These are phyloP conservation scores for Triticum timopheevii DNA, from an alignment of 176 grass and related monocot species.

Conservation along the genomic window DNA sequence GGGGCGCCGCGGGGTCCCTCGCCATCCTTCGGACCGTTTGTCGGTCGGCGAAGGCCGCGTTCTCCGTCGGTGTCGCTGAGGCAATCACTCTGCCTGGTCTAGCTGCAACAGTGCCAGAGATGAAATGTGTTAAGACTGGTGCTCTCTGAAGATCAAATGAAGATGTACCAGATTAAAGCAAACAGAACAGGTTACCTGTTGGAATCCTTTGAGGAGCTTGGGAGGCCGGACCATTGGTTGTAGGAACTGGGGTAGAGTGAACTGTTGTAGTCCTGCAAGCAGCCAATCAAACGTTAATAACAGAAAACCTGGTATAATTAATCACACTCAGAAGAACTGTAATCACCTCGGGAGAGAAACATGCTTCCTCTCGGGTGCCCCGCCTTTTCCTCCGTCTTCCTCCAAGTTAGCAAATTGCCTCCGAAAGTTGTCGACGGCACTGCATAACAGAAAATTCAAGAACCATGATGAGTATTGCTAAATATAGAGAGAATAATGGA, in stretches of 20 bases:
- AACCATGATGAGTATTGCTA: background rate
- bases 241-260: slow-evolving; percentile 45
- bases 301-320: too few relatives aligned
- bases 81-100: slow-evolving; percentile 71
- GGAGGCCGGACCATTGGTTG: slow-evolving; percentile 30
- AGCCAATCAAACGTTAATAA: slow-evolving; percentile 7
- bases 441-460: slow-evolving; percentile 40
- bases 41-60: slow-evolving; percentile 16
- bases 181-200: slow-evolving; percentile 34
- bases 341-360: slow-evolving; percentile 95
- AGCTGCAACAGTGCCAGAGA: slow-evolving; percentile 40
- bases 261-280: slow-evolving; percentile 72
- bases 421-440: slow-evolving; percentile 91
- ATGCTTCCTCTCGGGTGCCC: slow-evolving; percentile 75
- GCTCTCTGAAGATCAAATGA: background rate
- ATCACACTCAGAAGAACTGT: too few relatives aligned
- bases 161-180: background rate
- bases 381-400: slow-evolving; percentile 74
- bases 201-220: slow-evolving; percentile 67
- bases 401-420: slow-evolving; percentile 93
- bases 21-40: slow-evolving; percentile 39
- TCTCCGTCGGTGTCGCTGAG: slow-evolving; percentile 26
- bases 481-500: background rate
- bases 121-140: slow-evolving; percentile 19
- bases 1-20: slow-evolving; percentile 42